Evolutionary conservation across 495 filamentous ascomycete species (phyloP).

Genomic region (Neurospora sp.): DNA sequence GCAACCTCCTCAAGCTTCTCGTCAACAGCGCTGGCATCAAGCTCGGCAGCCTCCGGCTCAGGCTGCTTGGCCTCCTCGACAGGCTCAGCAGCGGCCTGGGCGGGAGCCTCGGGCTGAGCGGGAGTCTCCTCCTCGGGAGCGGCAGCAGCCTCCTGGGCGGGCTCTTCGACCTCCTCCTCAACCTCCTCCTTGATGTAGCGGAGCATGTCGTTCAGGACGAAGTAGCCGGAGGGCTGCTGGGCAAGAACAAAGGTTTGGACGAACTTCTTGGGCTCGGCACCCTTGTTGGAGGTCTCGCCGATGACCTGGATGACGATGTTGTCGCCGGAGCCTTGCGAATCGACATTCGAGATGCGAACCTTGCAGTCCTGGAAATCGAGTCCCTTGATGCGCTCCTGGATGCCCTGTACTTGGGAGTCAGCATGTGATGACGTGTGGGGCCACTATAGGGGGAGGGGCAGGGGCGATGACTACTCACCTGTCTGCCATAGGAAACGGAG

Average conservation of each 20-base stretch:
- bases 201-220: slow-evolving; percentile 96
- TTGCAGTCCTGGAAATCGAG: slow-evolving; percentile 97
- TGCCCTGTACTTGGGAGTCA: slow-evolving; percentile 47
- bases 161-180: slow-evolving; percentile 44
- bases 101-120: slow-evolving; percentile 25
- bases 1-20: slow-evolving; percentile 41
- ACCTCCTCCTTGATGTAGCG: slow-evolving; percentile 78
- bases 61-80: slow-evolving; percentile 39
- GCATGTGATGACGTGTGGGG: slow-evolving; percentile 1
- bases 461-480: slow-evolving; percentile 45
- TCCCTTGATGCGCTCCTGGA: slow-evolving; percentile 85
- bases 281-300: slow-evolving; percentile 93
- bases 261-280: slow-evolving; percentile 82
- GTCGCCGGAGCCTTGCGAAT: slow-evolving; percentile 83
- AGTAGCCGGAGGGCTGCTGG: slow-evolving; percentile 93
- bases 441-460: not conserved
- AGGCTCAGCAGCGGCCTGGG: slow-evolving; percentile 29
- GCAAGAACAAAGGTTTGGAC: slow-evolving; percentile 97
- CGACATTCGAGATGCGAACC: slow-evolving; percentile 94
- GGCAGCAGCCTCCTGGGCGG: slow-evolving; percentile 26
- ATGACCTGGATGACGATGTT: slow-evolving; percentile 97
- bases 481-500: slow-evolving; percentile 71
- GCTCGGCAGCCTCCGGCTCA: slow-evolving; percentile 35
- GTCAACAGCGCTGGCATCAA: slow-evolving; percentile 37
- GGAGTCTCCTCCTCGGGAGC: slow-evolving; percentile 32